These are phyloP conservation scores for Talaromyces stipitatus DNA, from an alignment of 495 filamentous ascomycete genomes.

Conservation along the genomic window DNA sequence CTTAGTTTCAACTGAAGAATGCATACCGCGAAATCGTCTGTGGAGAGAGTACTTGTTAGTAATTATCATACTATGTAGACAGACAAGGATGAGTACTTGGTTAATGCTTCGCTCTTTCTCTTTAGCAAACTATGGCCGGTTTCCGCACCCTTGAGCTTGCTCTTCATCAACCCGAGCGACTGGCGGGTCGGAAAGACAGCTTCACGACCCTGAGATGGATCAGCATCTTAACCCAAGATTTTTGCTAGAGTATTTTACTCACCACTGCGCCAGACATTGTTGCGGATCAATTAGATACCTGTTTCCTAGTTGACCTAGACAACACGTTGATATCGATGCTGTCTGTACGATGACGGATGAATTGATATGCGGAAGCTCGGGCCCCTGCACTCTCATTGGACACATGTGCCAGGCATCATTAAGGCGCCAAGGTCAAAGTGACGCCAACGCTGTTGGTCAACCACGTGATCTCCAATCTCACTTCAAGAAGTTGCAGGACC, in stretches of 20 bases:
- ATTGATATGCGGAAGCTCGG: conserved; percentile 20
- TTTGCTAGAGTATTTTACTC: conserved; percentile 9
- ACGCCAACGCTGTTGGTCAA: not conserved
- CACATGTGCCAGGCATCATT: not conserved
- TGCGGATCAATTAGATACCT: conserved; percentile 1
- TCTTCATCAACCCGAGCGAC: conserved; percentile 94
- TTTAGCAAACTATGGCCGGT: conserved; percentile 81
- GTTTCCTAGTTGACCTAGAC: not conserved
- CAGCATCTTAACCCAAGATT: not conserved
- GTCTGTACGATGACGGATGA: conserved; percentile 10
- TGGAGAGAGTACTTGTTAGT: conserved; percentile 11
- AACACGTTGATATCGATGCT: not conserved
- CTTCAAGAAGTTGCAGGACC: not conserved
- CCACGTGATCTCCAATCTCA: not conserved
- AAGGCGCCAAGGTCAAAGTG: conserved; percentile 2
- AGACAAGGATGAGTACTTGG: conserved; percentile 52
- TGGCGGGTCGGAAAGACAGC: conserved; percentile 97
- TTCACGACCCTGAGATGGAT: conserved; percentile 48
- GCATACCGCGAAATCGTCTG: conserved; percentile 79
- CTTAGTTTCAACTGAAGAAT: conserved; percentile 4
- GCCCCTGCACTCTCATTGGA: conserved; percentile 10
- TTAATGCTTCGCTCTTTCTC: conserved; percentile 88
- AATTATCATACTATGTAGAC: not conserved
- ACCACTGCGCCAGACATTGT: conserved; percentile 54
- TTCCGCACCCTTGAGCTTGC: conserved; percentile 95